phyloP scores from a whole-genome alignment of 129 eudicot species.

The Saussurea involucrata region DNA sequence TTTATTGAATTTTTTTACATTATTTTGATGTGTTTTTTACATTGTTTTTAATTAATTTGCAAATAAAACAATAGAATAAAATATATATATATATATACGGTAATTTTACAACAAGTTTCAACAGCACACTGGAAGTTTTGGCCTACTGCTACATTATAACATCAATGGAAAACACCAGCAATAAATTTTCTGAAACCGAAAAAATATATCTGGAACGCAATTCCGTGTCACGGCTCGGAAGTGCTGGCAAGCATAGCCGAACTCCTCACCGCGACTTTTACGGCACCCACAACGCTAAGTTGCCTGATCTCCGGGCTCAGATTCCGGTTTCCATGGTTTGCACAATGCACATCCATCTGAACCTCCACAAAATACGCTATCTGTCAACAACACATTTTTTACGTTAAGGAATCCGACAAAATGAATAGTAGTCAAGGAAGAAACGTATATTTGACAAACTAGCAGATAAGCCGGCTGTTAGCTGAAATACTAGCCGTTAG shows the following conservation, averaged over 20 bases:
- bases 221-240: constrained; percentile 26
- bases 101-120: background rate
- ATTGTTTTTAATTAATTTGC: too few relatives aligned
- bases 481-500: background rate
- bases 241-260: constrained; percentile 58
- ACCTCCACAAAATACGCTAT: constrained; percentile 77
- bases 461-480: background rate
- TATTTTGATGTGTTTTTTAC: too few relatives aligned
- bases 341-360: constrained; percentile 42
- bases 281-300: constrained; percentile 78
- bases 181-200: background rate
- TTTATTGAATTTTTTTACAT: too few relatives aligned
- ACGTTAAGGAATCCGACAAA: background rate
- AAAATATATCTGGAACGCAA: background rate
- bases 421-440: background rate
- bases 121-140: background rate
- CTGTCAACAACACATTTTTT: constrained; percentile 24
- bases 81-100: background rate
- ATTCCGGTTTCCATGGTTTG: constrained; percentile 19
- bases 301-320: constrained; percentile 61
- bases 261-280: constrained; percentile 82
- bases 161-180: background rate
- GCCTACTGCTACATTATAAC: background rate
- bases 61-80: background rate
- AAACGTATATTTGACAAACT: background rate